Percentiles rank a stretch among this genome's conserved stretches.
These are phyloP conservation scores for Hypoxylon perforatum DNA, from an alignment of 495 filamentous ascomycete genomes.

Conservation along the genomic window DNA sequence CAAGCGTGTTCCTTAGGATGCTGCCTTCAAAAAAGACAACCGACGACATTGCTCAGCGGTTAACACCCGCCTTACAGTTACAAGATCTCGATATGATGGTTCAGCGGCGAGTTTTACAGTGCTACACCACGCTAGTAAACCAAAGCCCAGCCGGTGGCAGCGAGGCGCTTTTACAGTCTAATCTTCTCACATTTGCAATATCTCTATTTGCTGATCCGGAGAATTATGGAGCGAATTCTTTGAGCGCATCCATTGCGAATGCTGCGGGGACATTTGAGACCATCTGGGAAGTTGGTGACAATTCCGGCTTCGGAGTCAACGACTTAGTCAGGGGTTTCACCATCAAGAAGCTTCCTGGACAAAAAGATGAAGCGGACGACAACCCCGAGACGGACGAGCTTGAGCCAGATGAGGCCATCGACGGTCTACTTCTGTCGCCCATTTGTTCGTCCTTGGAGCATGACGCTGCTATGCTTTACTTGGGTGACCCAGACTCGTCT, in stretches of 20 bases:
- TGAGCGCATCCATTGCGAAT: conserved; percentile 92
- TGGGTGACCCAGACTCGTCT: conserved; percentile 56
- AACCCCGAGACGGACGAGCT: conserved; percentile 70
- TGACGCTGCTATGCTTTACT: conserved; percentile 86
- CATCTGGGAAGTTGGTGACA: conserved; percentile 95
- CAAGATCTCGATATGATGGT: conserved; percentile 94
- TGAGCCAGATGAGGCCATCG: conserved; percentile 75
- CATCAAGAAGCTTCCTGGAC: conserved; percentile 74
- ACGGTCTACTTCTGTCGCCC: conserved; percentile 76
- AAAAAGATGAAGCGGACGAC: conserved; percentile 68
- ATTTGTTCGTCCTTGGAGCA: conserved; percentile 87
- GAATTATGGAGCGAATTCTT: conserved; percentile 80
- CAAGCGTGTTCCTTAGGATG: conserved; percentile 84
- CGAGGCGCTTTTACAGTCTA: conserved; percentile 89
- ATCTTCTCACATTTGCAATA: conserved; percentile 89
- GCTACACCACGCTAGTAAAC: conserved; percentile 89
- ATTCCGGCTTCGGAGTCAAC: conserved; percentile 91
- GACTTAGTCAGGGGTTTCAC: conserved; percentile 84
- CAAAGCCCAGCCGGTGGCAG: conserved; percentile 82
- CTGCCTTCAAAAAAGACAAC: conserved; percentile 84
- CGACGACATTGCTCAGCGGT: conserved; percentile 86
- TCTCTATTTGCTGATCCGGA: conserved; percentile 95
- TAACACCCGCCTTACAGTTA: conserved; percentile 89
- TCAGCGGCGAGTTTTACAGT: conserved; percentile 90
- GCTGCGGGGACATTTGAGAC: conserved; percentile 91